A percentile compares a stretch with the other conserved stretches of the same genome.
phyloP scores from a whole-genome alignment of 768 basidiomycete genomes.

The Megacollybia marginata region DNA sequence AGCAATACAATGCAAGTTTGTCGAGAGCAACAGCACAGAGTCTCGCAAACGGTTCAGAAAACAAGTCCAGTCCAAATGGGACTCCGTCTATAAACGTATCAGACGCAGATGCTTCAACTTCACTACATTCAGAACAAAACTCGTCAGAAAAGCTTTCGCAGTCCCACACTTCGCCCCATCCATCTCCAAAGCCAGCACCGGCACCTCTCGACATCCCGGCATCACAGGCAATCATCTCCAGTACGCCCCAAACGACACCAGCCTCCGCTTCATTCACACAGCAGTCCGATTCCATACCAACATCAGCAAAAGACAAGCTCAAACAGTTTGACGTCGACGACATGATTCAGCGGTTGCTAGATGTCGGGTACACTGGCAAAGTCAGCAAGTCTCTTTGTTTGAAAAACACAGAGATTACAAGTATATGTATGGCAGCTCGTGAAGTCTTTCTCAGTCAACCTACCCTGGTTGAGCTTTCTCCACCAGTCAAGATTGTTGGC shows the following conservation, averaged over 20 bases:
- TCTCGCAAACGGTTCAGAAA: constrained; percentile 29
- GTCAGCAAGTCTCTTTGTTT: constrained; percentile 92
- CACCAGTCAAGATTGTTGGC: constrained; percentile 98
- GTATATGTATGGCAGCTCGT: constrained; percentile 90
- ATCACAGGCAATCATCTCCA: constrained; percentile 71
- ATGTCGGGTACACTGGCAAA: constrained; percentile 97
- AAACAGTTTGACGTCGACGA: constrained; percentile 90
- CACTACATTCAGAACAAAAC: constrained; percentile 28
- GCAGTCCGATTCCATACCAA: constrained; percentile 31
- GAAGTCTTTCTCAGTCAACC: constrained; percentile 96
- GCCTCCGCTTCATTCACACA: constrained; percentile 40
- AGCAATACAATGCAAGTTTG: constrained; percentile 31
- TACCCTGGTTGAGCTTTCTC: constrained; percentile 92
- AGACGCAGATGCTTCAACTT: constrained; percentile 31
- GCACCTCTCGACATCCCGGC: constrained; percentile 71
- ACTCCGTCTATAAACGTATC: constrained; percentile 36
- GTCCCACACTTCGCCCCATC: constrained; percentile 30
- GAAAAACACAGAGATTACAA: constrained; percentile 93
- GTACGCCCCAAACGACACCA: constrained; percentile 47
- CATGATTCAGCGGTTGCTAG: constrained; percentile 93
- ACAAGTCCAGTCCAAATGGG: constrained; percentile 34
- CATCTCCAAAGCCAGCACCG: constrained; percentile 35
- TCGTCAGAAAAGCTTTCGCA: constrained; percentile 13
- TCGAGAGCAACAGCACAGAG: constrained; percentile 36
- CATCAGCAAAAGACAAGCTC: constrained; percentile 31